Percentiles rank a stretch among this genome's conserved stretches.
phyloP scores from a whole-genome alignment of 306 rosid species.

The Acacia acuminata region DNA sequence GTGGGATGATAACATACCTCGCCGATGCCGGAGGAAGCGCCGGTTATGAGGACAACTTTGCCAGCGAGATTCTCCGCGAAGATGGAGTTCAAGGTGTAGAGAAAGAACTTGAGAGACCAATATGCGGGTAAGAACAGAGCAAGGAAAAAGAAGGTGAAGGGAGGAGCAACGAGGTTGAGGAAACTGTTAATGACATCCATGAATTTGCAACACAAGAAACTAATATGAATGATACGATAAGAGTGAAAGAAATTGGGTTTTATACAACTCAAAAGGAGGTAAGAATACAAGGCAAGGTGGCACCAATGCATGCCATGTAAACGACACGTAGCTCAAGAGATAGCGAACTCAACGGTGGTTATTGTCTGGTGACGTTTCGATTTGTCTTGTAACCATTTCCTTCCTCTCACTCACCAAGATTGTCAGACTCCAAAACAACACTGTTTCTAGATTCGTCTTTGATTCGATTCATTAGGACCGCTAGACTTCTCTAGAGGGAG shows the following conservation, averaged over 20 bases:
- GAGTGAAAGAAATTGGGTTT: not conserved
- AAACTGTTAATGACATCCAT: slow-evolving; percentile 44
- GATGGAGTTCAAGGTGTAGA: slow-evolving; percentile 22
- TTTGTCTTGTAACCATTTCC: not conserved
- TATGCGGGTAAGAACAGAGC: slow-evolving; percentile 44
- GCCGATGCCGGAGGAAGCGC: slow-evolving; percentile 46
- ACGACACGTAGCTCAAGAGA: slow-evolving; percentile 32
- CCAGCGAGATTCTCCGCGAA: slow-evolving; percentile 40
- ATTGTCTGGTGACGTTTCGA: not conserved
- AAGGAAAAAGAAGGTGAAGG: slow-evolving; percentile 51
- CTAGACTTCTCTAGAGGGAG: not conserved
- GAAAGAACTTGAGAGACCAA: slow-evolving; percentile 35
- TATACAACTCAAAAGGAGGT: not conserved
- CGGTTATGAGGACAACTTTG: slow-evolving; percentile 54
- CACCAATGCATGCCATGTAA: slow-evolving; percentile 25
- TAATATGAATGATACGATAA: not conserved
- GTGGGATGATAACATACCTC: not conserved
- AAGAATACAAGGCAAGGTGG: slow-evolving; percentile 21
- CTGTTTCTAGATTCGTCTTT: not conserved
- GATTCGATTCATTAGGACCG: not conserved
- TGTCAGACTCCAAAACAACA: not conserved
- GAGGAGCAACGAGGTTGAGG: slow-evolving; percentile 43
- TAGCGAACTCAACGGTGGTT: not conserved
- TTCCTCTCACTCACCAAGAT: not conserved
- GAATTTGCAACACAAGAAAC: not conserved